Percentiles rank a stretch among this genome's conserved stretches.
These are phyloP conservation scores for Plasmodium yoelii DNA, from an alignment of 169 alveolate species.

Conservation along the genomic window DNA sequence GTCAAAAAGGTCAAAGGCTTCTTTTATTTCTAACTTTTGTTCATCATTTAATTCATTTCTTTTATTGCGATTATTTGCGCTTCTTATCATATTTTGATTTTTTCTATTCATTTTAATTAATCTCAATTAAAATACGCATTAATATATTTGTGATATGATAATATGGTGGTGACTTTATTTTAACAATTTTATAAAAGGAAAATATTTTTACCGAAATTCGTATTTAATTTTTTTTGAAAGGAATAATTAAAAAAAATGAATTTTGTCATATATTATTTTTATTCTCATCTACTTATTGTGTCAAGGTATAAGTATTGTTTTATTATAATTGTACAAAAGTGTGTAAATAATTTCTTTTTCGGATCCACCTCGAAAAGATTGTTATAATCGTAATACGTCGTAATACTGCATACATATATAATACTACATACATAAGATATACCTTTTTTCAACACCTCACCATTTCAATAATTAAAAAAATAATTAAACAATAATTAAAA, in stretches of 20 bases:
- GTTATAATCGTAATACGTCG: too few species aligned
- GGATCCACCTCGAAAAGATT: too few species aligned
- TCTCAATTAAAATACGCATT: neutral
- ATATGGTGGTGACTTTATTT: neutral
- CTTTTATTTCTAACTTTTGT: slow-evolving; percentile 96
- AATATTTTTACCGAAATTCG: neutral
- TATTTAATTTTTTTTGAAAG: too few species aligned
- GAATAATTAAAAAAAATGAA: too few species aligned
- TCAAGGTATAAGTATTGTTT: too few species aligned
- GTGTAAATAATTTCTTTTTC: neutral
- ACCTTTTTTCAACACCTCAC: too few species aligned
- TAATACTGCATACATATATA: too few species aligned
- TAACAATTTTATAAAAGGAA: neutral
- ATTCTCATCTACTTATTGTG: too few species aligned
- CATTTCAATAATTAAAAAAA: too few species aligned
- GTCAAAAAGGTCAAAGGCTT: slow-evolving; percentile 98
- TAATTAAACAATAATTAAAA: too few species aligned
- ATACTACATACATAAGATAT: neutral
- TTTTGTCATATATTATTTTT: too few species aligned
- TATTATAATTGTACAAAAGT: neutral
- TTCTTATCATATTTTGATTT: slow-evolving; percentile 61
- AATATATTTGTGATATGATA: neutral
- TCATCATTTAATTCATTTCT: slow-evolving; percentile 93
- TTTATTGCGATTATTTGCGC: slow-evolving; percentile 69
- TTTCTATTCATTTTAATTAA: slow-evolving; percentile 52